These are phyloP conservation scores for Talaromyces sp. DNA, from an alignment of 2,329 filamentous ascomycete species.

Conservation along the genomic window DNA sequence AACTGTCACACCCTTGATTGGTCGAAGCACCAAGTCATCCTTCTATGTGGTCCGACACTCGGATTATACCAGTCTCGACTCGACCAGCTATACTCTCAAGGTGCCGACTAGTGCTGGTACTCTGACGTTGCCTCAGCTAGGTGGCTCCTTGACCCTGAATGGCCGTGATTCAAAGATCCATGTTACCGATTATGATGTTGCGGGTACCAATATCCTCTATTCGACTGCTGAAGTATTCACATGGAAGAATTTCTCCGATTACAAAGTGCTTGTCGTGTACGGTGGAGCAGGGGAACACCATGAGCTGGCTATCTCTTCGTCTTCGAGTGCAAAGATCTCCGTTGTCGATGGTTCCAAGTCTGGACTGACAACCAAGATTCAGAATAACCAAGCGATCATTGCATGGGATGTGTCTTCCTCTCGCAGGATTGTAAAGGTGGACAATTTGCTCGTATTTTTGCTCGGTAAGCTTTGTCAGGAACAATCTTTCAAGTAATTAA, in stretches of 20 bases:
- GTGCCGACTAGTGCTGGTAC: slow-evolving; percentile 46
- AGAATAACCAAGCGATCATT: slow-evolving; percentile 27
- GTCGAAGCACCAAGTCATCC: slow-evolving; percentile 51
- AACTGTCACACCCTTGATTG: slow-evolving; percentile 61
- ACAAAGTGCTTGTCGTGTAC: slow-evolving; percentile 48
- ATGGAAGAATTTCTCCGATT: slow-evolving; percentile 58
- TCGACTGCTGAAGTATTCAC: slow-evolving; percentile 46
- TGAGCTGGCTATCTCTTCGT: slow-evolving; percentile 37
- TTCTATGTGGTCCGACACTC: slow-evolving; percentile 68
- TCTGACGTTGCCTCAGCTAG: slow-evolving; percentile 42
- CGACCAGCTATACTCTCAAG: slow-evolving; percentile 61
- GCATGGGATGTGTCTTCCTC: slow-evolving; percentile 57
- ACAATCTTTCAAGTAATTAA: not conserved
- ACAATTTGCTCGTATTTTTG: slow-evolving; percentile 54
- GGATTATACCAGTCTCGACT: slow-evolving; percentile 58
- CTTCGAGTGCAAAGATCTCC: slow-evolving; percentile 24
- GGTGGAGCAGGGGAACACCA: slow-evolving; percentile 41
- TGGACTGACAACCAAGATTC: slow-evolving; percentile 29
- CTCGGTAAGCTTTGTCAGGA: slow-evolving; percentile 37
- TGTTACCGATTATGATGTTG: slow-evolving; percentile 42
- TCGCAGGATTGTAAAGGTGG: slow-evolving; percentile 40
- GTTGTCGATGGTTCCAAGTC: slow-evolving; percentile 35
- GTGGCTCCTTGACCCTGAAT: slow-evolving; percentile 37
- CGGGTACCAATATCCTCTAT: slow-evolving; percentile 41
- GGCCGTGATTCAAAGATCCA: slow-evolving; percentile 47